Conservation (phyloP, 306 rosid genomes). For the Delonix regia region DNA sequence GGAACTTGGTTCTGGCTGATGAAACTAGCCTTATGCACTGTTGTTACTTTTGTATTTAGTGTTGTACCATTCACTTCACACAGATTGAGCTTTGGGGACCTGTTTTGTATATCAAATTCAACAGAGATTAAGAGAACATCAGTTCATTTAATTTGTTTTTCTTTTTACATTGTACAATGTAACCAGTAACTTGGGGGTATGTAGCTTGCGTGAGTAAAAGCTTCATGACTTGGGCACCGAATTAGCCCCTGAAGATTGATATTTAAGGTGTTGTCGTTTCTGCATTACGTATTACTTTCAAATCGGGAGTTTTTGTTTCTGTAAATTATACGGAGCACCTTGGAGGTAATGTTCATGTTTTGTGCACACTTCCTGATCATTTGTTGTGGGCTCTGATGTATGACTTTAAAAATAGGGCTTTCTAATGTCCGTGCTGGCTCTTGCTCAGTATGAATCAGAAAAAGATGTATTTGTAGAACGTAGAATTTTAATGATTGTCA, state of each 20-base stretch:
- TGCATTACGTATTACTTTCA: background rate
- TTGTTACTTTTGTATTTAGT: constrained; percentile 39
- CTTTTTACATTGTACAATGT: constrained; percentile 39
- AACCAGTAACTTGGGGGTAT: constrained; percentile 44
- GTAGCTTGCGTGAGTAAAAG: constrained; percentile 15
- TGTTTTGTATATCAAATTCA: constrained; percentile 40
- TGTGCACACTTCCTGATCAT: background rate
- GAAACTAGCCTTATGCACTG: constrained; percentile 27
- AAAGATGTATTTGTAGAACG: background rate
- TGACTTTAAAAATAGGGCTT: background rate
- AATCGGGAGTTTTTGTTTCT: background rate
- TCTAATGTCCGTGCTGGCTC: background rate
- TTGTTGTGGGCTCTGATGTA: background rate
- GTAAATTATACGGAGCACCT: background rate
- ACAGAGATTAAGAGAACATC: constrained; percentile 29
- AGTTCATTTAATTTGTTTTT: constrained; percentile 21
- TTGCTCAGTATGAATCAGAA: background rate
- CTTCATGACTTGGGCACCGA: background rate
- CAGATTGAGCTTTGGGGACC: constrained; percentile 19
- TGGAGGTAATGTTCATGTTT: background rate
- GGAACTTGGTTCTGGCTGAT: constrained; percentile 41
- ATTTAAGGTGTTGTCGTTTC: background rate
- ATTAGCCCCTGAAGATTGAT: background rate
- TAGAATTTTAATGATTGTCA: background rate
- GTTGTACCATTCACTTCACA: constrained; percentile 38